Conservation (phyloP, 2,329 filamentous ascomycete genomes). For the Trichoderma cornu-damae region DNA sequence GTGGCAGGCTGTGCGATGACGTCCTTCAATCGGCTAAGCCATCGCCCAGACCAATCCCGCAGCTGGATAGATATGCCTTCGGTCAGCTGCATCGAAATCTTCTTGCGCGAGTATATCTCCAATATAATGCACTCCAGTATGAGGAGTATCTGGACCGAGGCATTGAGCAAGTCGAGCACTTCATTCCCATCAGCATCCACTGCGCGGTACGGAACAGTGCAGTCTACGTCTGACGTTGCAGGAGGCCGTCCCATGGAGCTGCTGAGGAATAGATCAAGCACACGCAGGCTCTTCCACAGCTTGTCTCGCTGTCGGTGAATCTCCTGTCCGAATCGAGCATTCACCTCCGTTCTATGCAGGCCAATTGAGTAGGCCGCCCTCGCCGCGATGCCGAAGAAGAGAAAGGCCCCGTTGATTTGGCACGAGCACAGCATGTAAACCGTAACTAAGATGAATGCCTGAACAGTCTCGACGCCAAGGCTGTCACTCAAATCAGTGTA, state of each 20-base stretch:
- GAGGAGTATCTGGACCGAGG: slow-evolving; percentile 48
- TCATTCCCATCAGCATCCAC: slow-evolving; percentile 36
- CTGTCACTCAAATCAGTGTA: slow-evolving; percentile 42
- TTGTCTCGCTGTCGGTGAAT: slow-evolving; percentile 43
- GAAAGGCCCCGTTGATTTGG: slow-evolving; percentile 51
- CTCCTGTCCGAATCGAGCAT: slow-evolving; percentile 45
- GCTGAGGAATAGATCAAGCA: slow-evolving; percentile 49
- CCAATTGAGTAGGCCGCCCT: slow-evolving; percentile 50
- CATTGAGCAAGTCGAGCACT: slow-evolving; percentile 43
- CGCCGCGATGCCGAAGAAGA: slow-evolving; percentile 50
- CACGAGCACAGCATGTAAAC: slow-evolving; percentile 52
- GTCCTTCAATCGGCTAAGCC: slow-evolving; percentile 43
- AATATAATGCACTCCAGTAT: slow-evolving; percentile 48
- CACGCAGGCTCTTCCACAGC: slow-evolving; percentile 50
- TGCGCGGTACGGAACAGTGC: slow-evolving; percentile 45
- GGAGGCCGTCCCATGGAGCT: slow-evolving; percentile 52
- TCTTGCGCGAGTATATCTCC: slow-evolving; percentile 49
- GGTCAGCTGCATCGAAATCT: slow-evolving; percentile 49
- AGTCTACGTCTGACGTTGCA: slow-evolving; percentile 49
- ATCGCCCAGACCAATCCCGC: slow-evolving; percentile 46
- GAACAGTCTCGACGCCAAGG: slow-evolving; percentile 45
- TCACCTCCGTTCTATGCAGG: slow-evolving; percentile 50
- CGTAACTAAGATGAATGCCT: slow-evolving; percentile 47
- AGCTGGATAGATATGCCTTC: slow-evolving; percentile 50
- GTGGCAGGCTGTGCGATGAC: slow-evolving; percentile 27